Evolutionary conservation across 1,284 basidiomycete genomes (phyloP), one percentile per base, ranked within the genome.

Genomic region (Phlebopus sp.): DNA sequence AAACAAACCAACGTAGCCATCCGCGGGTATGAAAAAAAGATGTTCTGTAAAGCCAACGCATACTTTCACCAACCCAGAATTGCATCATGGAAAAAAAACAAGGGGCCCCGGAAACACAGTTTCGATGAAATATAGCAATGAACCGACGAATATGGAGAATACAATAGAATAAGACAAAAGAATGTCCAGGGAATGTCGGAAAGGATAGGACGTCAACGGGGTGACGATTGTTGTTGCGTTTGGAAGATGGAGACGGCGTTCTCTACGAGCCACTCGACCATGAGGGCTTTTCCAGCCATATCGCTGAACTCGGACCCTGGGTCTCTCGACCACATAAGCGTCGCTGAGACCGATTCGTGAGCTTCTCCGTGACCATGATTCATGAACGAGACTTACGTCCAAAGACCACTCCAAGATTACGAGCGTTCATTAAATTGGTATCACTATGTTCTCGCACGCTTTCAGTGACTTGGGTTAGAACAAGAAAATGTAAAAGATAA

Each of bases 361-460:
- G 52, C 36, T 48, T 35, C n/a, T 13, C 14, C 14, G 15, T 25
- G 11, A 44, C 30, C n/a, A 15, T 9, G n/a, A 30, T 10, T 7
- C 29, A 32, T 25, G 23, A 32, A 19, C 13, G n/a, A 37, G 11
- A 86, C 93, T 74, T 68, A 97, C 94, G 96, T 57, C 97, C 97
- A 72, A 99, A 98, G 36, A 99, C 94, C n/a, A 98, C 93, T n/a
- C 97, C 97, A 17, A 99, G 72, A 61, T 99, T 99, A 54, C 93
- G 81, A 3, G 92, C 86, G 42, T 85, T 93, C 97, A 99, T 99
- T 45, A 94, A 76, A 67, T 99, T 99, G 50, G 76, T 75, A 19
- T 84, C 82, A 48, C 78, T 81, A 32, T 76, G 74, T 48, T 84
- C 74, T 59, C 82, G 82, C 21, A 96, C 78, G 47, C 92, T 91